phyloP scores from a whole-genome alignment of 1,284 basidiomycete species.

The Rhodotorula sp. region DNA sequence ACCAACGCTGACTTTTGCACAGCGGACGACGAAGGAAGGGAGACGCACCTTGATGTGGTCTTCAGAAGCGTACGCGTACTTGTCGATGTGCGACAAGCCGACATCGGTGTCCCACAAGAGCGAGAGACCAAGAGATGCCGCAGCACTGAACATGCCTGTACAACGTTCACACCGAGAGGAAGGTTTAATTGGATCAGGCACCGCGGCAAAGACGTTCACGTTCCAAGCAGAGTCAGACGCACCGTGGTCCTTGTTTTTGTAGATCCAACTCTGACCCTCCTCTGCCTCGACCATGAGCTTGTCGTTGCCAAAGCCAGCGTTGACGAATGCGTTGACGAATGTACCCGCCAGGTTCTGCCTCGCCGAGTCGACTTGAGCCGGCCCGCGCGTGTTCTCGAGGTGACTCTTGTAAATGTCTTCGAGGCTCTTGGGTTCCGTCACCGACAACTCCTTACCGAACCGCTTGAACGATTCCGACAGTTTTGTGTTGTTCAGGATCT shows the following conservation, averaged over 20 bases:
- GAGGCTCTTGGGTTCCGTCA: constrained; percentile 82
- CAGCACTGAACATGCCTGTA: constrained; percentile 90
- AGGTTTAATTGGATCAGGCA: neutral
- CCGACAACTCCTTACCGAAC: constrained; percentile 93
- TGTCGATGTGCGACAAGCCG: constrained; percentile 92
- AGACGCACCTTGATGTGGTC: constrained; percentile 83
- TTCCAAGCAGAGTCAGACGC: constrained; percentile 29
- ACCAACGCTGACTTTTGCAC: too few relatives aligned
- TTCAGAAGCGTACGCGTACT: constrained; percentile 94
- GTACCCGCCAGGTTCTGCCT: constrained; percentile 92
- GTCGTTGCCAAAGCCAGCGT: constrained; percentile 98
- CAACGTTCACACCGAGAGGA: neutral
- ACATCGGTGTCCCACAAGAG: constrained; percentile 96
- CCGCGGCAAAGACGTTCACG: neutral
- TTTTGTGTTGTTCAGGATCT: constrained; percentile 76
- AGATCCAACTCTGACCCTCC: constrained; percentile 97
- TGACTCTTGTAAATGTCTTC: constrained; percentile 99
- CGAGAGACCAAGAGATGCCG: constrained; percentile 89
- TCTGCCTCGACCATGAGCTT: constrained; percentile 96
- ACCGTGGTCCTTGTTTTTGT: constrained; percentile 99
- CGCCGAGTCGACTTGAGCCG: constrained; percentile 84
- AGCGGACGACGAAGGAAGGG: neutral
- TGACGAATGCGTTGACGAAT: constrained; percentile 99
- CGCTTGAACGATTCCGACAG: constrained; percentile 82
- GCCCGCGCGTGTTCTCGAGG: constrained; percentile 77